Percentiles rank a stretch among this genome's conserved stretches.
These are phyloP conservation scores for Stenogyne calaminthoides DNA, from an alignment of 305 asterid species.

Conservation along the genomic window DNA sequence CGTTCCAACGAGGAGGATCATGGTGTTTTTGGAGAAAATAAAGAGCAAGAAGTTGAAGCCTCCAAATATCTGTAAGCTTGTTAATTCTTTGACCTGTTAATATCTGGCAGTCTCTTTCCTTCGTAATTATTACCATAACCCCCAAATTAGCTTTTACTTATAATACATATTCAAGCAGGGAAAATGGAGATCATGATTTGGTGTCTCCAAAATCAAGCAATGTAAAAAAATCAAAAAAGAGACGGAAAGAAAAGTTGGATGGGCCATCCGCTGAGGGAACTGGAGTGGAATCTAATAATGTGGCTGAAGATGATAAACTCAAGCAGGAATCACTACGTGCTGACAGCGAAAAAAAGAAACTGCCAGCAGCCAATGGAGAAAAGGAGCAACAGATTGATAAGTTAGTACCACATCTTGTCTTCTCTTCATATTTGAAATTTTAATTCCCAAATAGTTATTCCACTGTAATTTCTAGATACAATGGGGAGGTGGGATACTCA, in stretches of 20 bases:
- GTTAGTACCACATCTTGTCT: constrained; percentile 40
- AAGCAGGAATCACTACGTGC: constrained; percentile 32
- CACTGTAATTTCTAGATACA: neutral
- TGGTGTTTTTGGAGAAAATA: constrained; percentile 36
- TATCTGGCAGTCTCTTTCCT: neutral
- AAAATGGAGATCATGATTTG: constrained; percentile 23
- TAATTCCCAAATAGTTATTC: constrained; percentile 2
- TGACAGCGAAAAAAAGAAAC: constrained; percentile 32
- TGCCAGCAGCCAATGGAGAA: constrained; percentile 34
- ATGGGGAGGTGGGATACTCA: neutral
- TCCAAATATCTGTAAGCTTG: constrained; percentile 42
- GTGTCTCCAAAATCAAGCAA: constrained; percentile 34
- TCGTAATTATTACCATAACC: constrained; percentile 3
- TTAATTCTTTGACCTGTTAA: constrained; percentile 22
- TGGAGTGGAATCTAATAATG: constrained; percentile 25
- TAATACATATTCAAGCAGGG: constrained; percentile 35
- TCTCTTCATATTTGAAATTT: constrained; percentile 15
- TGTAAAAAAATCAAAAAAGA: constrained; percentile 50
- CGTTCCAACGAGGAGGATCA: constrained; percentile 39
- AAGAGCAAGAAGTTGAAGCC: constrained; percentile 39
- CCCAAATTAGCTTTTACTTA: constrained; percentile 11
- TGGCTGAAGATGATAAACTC: constrained; percentile 35
- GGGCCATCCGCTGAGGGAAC: constrained; percentile 30
- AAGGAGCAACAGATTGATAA: constrained; percentile 34
- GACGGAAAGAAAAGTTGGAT: constrained; percentile 41